Conservation (phyloP, 306 rosid genomes). For the Amphicarpaea edgeworthii region DNA sequence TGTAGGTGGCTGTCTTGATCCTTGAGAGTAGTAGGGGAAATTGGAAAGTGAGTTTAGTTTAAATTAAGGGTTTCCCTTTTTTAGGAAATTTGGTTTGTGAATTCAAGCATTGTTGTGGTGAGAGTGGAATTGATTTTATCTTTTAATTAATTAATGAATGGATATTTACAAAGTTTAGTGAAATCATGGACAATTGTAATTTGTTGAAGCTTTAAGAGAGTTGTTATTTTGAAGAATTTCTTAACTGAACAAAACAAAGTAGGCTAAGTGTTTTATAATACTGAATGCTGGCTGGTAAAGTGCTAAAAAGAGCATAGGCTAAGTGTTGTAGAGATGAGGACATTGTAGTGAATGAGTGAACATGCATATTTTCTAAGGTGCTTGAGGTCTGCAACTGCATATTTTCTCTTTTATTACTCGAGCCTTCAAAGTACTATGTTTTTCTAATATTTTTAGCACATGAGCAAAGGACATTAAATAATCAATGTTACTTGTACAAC, state of each 20-base stretch:
- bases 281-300: constrained; percentile 5
- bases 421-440: constrained; percentile 64
- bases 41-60: neutral
- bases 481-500: neutral
- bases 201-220: constrained; percentile 2
- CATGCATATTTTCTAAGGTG: neutral
- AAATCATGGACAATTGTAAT: constrained; percentile 19
- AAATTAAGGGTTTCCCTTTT: constrained; percentile 30
- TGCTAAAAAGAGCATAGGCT: neutral
- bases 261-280: neutral
- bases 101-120: neutral
- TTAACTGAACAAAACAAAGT: constrained; percentile 16
- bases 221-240: constrained; percentile 22
- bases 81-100: neutral
- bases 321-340: constrained; percentile 1
- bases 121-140: too few species aligned
- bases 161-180: neutral
- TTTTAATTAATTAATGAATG: neutral
- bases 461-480: constrained; percentile 32
- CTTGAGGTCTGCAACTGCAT: too few species aligned
- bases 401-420: too few species aligned
- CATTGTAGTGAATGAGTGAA: constrained; percentile 7
- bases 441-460: constrained; percentile 70
- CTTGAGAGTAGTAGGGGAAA: neutral
- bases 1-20: constrained; percentile 47